These are phyloP conservation scores for Boletellus ananiceps DNA, from an alignment of 768 basidiomycete species.

Conservation along the genomic window DNA sequence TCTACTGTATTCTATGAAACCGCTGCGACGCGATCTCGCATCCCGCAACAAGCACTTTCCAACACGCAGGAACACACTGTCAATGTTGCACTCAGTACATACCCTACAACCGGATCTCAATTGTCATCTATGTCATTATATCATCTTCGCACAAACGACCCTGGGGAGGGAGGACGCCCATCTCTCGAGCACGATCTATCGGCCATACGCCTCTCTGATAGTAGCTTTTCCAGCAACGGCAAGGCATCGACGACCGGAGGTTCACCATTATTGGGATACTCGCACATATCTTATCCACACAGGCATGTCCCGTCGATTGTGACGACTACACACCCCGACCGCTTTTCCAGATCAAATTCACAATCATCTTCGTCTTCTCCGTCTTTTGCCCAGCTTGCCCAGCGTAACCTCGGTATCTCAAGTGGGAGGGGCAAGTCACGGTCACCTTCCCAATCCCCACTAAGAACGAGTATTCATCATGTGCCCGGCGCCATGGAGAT, in stretches of 20 bases:
- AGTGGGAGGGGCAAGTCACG: conserved; percentile 26
- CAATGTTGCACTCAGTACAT: conserved; percentile 24
- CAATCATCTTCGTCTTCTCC: conserved; percentile 7
- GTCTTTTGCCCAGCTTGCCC: conserved; percentile 21
- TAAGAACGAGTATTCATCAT: conserved; percentile 19
- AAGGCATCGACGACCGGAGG: conserved; percentile 3
- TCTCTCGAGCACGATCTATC: conserved; percentile 24
- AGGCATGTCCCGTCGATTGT: conserved; percentile 47
- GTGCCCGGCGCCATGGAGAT: conserved; percentile 13
- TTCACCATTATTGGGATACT: conserved; percentile 13
- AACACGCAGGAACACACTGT: conserved; percentile 19
- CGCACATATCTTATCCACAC: conserved; percentile 34
- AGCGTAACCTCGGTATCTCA: conserved; percentile 21
- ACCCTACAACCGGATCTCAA: conserved; percentile 31
- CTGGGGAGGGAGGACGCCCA: conserved; percentile 5
- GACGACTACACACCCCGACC: conserved; percentile 36
- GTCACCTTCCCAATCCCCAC: conserved; percentile 31
- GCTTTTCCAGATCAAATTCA: conserved; percentile 14
- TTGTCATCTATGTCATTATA: conserved; percentile 32
- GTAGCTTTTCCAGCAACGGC: conserved; percentile 6
- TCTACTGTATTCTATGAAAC: conserved; percentile 71
- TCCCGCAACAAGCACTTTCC: conserved; percentile 19
- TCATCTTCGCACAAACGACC: conserved; percentile 21
- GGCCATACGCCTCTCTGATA: conserved; percentile 18
- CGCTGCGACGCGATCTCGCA: conserved; percentile 32